These are phyloP conservation scores for Ceratocystis cubensis DNA, from an alignment of 2,329 filamentous ascomycete species.

Conservation along the genomic window DNA sequence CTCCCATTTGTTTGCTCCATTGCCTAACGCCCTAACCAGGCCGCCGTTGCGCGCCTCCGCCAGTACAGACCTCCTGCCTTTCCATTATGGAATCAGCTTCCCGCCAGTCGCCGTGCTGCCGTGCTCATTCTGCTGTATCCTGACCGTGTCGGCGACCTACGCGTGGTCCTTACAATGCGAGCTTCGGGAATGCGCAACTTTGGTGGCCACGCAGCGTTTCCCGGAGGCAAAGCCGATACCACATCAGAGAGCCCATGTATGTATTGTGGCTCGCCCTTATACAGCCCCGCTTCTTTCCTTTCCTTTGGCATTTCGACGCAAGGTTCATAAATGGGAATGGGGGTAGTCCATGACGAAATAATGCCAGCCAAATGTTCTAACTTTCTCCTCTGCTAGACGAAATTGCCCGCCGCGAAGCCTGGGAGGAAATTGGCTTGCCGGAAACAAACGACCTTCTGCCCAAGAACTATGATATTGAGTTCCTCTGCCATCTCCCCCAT, in stretches of 20 bases:
- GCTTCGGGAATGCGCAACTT: constrained; percentile 51
- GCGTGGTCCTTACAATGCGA: constrained; percentile 57
- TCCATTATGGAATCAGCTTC: constrained; percentile 48
- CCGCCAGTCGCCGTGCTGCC: constrained; percentile 60
- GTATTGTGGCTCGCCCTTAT: constrained; percentile 21
- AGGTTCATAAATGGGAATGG: too few species aligned
- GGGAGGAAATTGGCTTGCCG: constrained; percentile 85
- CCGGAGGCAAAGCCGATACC: constrained; percentile 59
- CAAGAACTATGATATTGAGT: constrained; percentile 68
- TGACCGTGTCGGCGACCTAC: constrained; percentile 65
- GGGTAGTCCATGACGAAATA: background rate
- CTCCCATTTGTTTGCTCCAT: background rate
- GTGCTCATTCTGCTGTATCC: constrained; percentile 82
- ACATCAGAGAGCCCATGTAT: constrained; percentile 48
- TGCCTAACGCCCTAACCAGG: constrained; percentile 29
- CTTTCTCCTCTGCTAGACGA: constrained; percentile 44
- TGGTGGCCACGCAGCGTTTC: constrained; percentile 79
- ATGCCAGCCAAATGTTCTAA: background rate
- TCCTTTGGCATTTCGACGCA: background rate
- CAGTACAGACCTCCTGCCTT: constrained; percentile 50
- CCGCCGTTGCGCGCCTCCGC: constrained; percentile 47
- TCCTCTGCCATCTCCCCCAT: constrained; percentile 72
- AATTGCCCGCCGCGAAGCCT: constrained; percentile 79
- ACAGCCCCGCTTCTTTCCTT: background rate
- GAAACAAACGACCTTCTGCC: constrained; percentile 56